phyloP scores from a whole-genome alignment of 257 asterid species.

The Solanum neorickii region DNA sequence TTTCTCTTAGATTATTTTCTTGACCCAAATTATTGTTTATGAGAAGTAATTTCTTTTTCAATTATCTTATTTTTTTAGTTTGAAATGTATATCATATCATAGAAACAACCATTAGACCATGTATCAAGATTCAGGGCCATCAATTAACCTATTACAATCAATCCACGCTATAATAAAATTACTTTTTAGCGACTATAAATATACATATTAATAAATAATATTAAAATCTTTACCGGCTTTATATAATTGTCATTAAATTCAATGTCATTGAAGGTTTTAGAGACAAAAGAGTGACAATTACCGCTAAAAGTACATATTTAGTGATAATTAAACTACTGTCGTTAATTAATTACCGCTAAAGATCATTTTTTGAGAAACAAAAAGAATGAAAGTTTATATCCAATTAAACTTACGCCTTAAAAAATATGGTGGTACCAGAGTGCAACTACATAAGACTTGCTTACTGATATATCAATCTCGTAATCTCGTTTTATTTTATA shows the following conservation, averaged over 20 bases:
- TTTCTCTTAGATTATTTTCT: not conserved
- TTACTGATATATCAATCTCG: not conserved
- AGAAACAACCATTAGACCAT: not conserved
- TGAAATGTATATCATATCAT: not conserved
- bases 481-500: not conserved
- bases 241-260: too few relatives aligned
- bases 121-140: not conserved
- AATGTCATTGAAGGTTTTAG: too few relatives aligned
- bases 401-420: not conserved
- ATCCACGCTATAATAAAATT: too few relatives aligned
- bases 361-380: not conserved
- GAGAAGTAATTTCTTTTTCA: not conserved
- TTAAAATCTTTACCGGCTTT: too few relatives aligned
- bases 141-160: not conserved
- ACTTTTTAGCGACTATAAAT: too few relatives aligned
- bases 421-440: not conserved
- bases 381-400: not conserved
- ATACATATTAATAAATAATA: too few relatives aligned
- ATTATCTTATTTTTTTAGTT: not conserved
- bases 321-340: too few relatives aligned
- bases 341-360: too few relatives aligned
- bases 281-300: too few relatives aligned
- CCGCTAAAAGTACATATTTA: too few relatives aligned
- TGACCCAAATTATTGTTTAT: not conserved
- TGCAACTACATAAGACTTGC: not conserved